Base-by-base conservation (phyloP, 306 rosid species). In the Quercus wislizeni region DNA sequence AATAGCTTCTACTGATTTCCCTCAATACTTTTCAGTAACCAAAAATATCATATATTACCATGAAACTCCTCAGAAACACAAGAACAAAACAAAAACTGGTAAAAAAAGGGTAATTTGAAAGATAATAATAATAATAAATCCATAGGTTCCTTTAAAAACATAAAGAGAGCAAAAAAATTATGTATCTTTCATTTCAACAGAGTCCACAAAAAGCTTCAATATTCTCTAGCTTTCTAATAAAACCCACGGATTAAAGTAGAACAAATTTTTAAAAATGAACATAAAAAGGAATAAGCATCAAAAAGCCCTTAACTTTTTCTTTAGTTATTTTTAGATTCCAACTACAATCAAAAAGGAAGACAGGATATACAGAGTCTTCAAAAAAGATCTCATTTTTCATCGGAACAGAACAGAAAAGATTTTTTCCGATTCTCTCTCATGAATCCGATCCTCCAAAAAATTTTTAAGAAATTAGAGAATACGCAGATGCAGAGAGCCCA, bases 151-250 rank as follows among this genome's bases (percentile, higher is more conserved):
- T 6, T 18, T 17, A 67, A 11, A 64, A 35, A 68, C 43, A 25
- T 9, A 8, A 30, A 7, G 65, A 56, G 4, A 25, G 31, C n/a
- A 63, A 55, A 79, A 33, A 52, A 75, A 41, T 35, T 54, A 12
- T 23, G 51, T 1, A 67, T 43, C 75, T 71, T 67, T 27, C 46
- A 2, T 3, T 41, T 41, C 55, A 65, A 57, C n/a, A 80, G 76
- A 76, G 73, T 67, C 84, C 28, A 55, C 20, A 25, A 69, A 83
- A 74, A 56, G 63, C 67, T 55, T 6, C 5, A 30, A 25, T 31
- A 55, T 55, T 46, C 38, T 67, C 67, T 73, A 78, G 72, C 76
- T 77, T 73, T 59, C n/a, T 74, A 68, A 58, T 52, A 28, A 38
- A n/a, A 25, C 55, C 55, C 35, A 41, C 18, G 71, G 62, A 19